Base-by-base conservation (phyloP, 2,329 filamentous ascomycete genomes). In the Colletotrichum orchidophilum region DNA sequence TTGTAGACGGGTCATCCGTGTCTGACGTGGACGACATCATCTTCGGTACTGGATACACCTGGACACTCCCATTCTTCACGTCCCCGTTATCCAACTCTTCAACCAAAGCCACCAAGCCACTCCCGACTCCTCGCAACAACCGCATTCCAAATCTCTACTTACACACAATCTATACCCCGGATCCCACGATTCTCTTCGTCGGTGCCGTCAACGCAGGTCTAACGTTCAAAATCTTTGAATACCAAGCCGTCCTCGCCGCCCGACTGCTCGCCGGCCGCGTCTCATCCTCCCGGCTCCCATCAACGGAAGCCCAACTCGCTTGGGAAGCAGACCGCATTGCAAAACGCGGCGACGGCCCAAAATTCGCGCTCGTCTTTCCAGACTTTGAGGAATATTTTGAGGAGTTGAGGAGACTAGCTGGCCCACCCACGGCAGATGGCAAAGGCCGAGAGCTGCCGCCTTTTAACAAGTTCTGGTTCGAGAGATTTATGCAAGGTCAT, bases 211-310 rank as follows among this genome's bases (percentile, higher is more conserved):
- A 81, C 2, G 86, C 87, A 0, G 88, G 87, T 0, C 78, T 93
- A 24, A 93, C 91, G 0, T 93, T 93, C 81, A 91, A 90, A 76
- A 85, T 92, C 31, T 92, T 91, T 65, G 91, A 92, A 78, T 92
- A 89, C 88, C 90, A 92, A 75, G 89, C 89, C 3, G 90, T 92
- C 0, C 83, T 88, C 1, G 88, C 87, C 0, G 90, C 90, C 0
- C 82, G 90, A 0, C 78, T 91, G 1, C 82, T 92, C 0, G 86
- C 90, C 0, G 88, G 88, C 0, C 82, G 88, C 1, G 55, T 54
- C 1, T n/a, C 55, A 15, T 24, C 35, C 12, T 84, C 84, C 0
- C 78, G 74, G 0, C 78, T 92, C 1, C 90, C 90, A 0, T 73
- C 84, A 0, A 26, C 80, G 0, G 79, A 81, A 9, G 87, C 87